Conservation (phyloP, 179 eudicot species). For the Dionaea muscipula region DNA sequence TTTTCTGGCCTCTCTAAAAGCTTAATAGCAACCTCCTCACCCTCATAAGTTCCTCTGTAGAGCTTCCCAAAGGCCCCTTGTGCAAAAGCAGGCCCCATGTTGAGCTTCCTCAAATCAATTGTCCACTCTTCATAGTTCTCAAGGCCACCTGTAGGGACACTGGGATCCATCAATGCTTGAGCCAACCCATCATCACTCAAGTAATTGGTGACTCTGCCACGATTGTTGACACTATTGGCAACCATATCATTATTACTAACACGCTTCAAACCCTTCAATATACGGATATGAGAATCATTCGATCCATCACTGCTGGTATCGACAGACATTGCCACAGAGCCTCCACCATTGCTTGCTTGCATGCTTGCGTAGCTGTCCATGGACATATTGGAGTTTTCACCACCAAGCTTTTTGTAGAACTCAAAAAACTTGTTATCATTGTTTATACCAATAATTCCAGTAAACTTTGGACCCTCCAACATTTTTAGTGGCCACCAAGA, state of each 20-base stretch:
- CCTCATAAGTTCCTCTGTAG: slow-evolving; percentile 46
- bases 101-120: slow-evolving; percentile 43
- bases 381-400: slow-evolving; percentile 52
- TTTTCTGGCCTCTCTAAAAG: slow-evolving; percentile 31
- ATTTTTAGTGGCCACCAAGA: slow-evolving; percentile 14
- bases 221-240: slow-evolving; percentile 30
- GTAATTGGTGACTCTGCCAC: slow-evolving; percentile 31
- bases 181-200: slow-evolving; percentile 47
- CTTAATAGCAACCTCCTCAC: slow-evolving; percentile 39
- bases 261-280: slow-evolving; percentile 37
- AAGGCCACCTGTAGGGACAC: slow-evolving; percentile 34
- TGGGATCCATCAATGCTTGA: slow-evolving; percentile 41
- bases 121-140: slow-evolving; percentile 53
- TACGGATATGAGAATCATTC: slow-evolving; percentile 41
- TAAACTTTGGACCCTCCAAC: slow-evolving; percentile 32
- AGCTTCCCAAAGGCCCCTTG: slow-evolving; percentile 60
- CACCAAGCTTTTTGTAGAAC: slow-evolving; percentile 40
- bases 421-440: slow-evolving; percentile 27
- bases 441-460: slow-evolving; percentile 21
- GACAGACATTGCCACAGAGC: slow-evolving; percentile 48
- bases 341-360: slow-evolving; percentile 45
- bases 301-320: slow-evolving; percentile 54
- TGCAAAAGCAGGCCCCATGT: slow-evolving; percentile 63
- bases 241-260: slow-evolving; percentile 29
- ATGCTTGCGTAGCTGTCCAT: slow-evolving; percentile 39